Evolutionary conservation across 352 stramenopile genomes (phyloP).

Genomic region (Phytophthora capsici): DNA sequence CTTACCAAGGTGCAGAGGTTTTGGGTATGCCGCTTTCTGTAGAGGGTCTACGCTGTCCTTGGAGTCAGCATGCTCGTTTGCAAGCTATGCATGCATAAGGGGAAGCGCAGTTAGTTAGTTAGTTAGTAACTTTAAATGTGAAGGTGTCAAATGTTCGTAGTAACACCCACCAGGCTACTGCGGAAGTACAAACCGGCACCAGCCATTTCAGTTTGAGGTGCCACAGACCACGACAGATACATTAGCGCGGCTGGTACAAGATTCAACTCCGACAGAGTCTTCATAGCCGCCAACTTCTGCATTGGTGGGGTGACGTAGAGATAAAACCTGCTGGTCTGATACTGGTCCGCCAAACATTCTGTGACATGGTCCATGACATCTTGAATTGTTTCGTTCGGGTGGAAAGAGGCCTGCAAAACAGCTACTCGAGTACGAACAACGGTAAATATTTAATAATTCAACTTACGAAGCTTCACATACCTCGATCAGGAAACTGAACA

Average conservation of each 20-base stretch:
- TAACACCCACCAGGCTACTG: conserved; percentile 54
- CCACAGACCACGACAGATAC: conserved; percentile 80
- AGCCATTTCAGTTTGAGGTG: conserved; percentile 19
- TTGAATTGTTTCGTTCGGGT: conserved; percentile 79
- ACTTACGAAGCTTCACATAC: conserved; percentile 34
- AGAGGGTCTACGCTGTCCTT: conserved; percentile 42
- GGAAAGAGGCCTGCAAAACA: conserved; percentile 82
- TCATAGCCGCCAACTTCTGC: conserved; percentile 60
- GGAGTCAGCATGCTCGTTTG: conserved; percentile 41
- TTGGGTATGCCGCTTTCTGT: conserved; percentile 49
- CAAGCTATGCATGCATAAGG: conserved; percentile 29
- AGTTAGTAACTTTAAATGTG: neutral
- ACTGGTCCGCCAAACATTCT: conserved; percentile 46
- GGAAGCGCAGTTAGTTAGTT: conserved; percentile 10
- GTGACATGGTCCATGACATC: conserved; percentile 74
- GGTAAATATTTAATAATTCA: conserved; percentile 2
- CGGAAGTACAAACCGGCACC: conserved; percentile 64
- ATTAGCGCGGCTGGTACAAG: conserved; percentile 79
- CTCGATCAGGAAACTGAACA: conserved; percentile 86
- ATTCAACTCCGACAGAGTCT: conserved; percentile 71
- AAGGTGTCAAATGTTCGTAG: neutral
- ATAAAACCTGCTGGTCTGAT: conserved; percentile 53
- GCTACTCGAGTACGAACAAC: conserved; percentile 41
- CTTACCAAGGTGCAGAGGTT: conserved; percentile 54
- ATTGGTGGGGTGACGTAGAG: conserved; percentile 83